Evolutionary conservation across 1,284 basidiomycete species (phyloP).

Genomic region (Naganishia liquefaciens): DNA sequence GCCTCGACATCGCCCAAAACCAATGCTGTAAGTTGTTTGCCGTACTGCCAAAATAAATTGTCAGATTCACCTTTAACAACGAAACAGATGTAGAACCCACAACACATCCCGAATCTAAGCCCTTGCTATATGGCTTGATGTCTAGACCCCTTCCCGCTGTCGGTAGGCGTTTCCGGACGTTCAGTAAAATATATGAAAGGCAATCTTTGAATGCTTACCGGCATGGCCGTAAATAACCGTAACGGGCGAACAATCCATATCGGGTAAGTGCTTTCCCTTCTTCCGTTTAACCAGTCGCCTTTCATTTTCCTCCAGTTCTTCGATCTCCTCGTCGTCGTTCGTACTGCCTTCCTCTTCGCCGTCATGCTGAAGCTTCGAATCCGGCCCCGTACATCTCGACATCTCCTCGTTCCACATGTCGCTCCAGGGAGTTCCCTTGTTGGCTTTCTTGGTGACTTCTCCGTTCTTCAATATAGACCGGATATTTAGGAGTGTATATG

Average conservation of each 20-base stretch:
- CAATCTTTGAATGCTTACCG: constrained; percentile 38
- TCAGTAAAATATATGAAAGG: constrained; percentile 9
- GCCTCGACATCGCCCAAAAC: constrained; percentile 44
- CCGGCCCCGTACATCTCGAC: constrained; percentile 58
- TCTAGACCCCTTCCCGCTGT: constrained; percentile 70
- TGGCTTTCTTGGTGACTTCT: constrained; percentile 60
- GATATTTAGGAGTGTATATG: constrained; percentile 75
- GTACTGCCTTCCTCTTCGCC: constrained; percentile 38
- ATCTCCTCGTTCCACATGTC: constrained; percentile 72
- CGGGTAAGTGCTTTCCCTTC: constrained; percentile 29
- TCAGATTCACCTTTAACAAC: neutral
- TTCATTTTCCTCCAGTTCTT: constrained; percentile 37
- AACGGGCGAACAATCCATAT: constrained; percentile 45
- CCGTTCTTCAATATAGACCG: constrained; percentile 60
- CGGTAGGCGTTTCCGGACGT: constrained; percentile 5
- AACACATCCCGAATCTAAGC: constrained; percentile 79
- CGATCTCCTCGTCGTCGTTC: constrained; percentile 37
- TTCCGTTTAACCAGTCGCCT: constrained; percentile 17
- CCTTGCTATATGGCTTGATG: constrained; percentile 73
- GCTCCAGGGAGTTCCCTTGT: constrained; percentile 69
- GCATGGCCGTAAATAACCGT: constrained; percentile 82
- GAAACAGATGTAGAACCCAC: constrained; percentile 36
- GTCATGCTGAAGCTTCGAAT: constrained; percentile 37
- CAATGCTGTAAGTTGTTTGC: constrained; percentile 46
- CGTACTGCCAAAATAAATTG: constrained; percentile 39